Evolutionary conservation across 192 early-diverging fungal species (phyloP).

Genomic region (Lobosporangium transversale): DNA sequence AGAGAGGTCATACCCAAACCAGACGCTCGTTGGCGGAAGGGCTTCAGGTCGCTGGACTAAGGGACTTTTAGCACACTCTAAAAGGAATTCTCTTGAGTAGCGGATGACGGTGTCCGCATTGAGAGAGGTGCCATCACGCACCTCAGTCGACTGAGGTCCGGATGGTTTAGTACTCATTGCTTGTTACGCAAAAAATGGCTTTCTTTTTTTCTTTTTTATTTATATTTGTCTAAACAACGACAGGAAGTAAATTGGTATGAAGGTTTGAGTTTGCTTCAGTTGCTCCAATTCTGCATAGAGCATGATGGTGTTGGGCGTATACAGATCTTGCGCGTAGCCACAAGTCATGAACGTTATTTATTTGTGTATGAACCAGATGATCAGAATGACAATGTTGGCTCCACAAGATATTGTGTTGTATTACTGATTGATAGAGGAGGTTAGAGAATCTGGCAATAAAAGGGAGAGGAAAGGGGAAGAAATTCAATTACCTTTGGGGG

Average conservation of each 20-base stretch:
- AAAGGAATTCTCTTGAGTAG: constrained; percentile 54
- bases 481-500: neutral
- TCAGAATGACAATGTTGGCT: no score
- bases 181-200: neutral
- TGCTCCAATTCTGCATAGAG: neutral
- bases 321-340: neutral
- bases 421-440: no score
- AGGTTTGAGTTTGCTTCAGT: neutral
- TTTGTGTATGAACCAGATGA: neutral
- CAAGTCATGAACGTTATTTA: neutral
- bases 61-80: constrained; percentile 55
- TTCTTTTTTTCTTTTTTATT: no score
- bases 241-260: neutral
- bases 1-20: constrained; percentile 60
- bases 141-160: constrained; percentile 10
- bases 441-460: neutral
- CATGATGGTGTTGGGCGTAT: neutral
- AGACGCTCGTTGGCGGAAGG: constrained; percentile 48
- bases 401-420: no score
- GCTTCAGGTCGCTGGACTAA: constrained; percentile 50
- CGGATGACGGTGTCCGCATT: constrained; percentile 35
- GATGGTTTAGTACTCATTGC: constrained; percentile 26
- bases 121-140: constrained; percentile 12
- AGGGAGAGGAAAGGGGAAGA: neutral
- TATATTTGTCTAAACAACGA: no score